phyloP scores from a whole-genome alignment of 306 rosid genomes.

The Nissolia schottii region DNA sequence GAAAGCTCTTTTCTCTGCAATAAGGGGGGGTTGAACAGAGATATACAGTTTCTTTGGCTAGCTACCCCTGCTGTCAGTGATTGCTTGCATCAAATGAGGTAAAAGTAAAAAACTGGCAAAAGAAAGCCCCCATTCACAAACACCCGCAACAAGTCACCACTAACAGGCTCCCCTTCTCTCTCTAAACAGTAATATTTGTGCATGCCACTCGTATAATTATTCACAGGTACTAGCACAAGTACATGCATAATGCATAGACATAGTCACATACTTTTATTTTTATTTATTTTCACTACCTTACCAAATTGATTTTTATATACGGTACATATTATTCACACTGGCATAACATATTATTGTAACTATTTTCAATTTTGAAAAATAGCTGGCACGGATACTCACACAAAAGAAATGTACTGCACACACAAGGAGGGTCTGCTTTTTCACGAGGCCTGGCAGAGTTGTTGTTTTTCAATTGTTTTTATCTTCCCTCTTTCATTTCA shows the following conservation, averaged over 20 bases:
- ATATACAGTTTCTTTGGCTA: constrained; percentile 25
- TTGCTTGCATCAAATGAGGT: constrained; percentile 27
- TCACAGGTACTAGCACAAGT: background rate
- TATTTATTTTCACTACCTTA: background rate
- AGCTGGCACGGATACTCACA: constrained; percentile 21
- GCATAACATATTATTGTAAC: background rate
- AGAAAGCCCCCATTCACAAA: constrained; percentile 28
- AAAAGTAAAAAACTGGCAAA: constrained; percentile 19
- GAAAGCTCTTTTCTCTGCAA: constrained; percentile 17
- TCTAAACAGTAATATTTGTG: background rate
- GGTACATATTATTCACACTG: background rate
- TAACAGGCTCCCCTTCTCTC: constrained; percentile 19
- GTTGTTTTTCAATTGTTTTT: constrained; percentile 28
- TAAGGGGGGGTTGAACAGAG: constrained; percentile 12
- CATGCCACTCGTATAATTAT: background rate
- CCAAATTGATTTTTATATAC: too few relatives aligned
- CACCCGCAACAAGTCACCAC: constrained; percentile 22
- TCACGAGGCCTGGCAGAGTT: constrained; percentile 32
- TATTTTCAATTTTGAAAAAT: too few relatives aligned
- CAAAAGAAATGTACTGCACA: constrained; percentile 8
- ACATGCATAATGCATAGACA: background rate
- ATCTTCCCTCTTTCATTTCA: background rate
- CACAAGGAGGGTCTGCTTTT: constrained; percentile 18
- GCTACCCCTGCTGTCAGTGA: constrained; percentile 20
- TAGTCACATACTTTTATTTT: background rate